Base-by-base conservation (phyloP, 2,329 filamentous ascomycete genomes). In the Ceratocystis smalleyi region DNA sequence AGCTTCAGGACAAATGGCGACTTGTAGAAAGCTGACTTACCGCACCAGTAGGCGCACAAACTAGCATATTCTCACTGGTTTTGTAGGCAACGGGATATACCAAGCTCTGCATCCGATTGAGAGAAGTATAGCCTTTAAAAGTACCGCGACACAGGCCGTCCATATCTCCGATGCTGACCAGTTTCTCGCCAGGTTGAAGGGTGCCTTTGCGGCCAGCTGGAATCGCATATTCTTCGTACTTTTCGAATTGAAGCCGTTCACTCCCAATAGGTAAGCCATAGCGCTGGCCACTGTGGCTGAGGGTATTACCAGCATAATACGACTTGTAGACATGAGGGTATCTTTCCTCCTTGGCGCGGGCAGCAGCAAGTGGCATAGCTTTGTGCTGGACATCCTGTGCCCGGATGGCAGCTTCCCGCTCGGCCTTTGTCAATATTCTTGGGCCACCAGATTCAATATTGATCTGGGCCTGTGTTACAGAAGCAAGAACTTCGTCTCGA, bases 21-120 rank as follows among this genome's bases (percentile, higher is more conserved):
- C 35, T 51, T 22, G n/a, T 4, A 6, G 2, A 17, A 8, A 3
- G 24, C 24, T 17, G n/a, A 78, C 82, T 76, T 73, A 82, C 81
- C 67, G 91, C 91, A 83, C 94, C 94, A 63, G 94, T 99, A 3
- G 94, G 94, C 24, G 94, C 94, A 74, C 94, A 99, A 66, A 99
- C 95, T 62, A 99, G 83, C 92, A 99, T 96, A 69, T 99, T 99
- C 75, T 99, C 94, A 71, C 85, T 96, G 1, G 90, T 96, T 73
- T 87, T 89, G 76, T 99, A 97, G 0, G 91, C 94, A 4, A 99
- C 89, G 0, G 91, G 91, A 70, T 96, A 96, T 0, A 97, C 89
- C 59, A 99, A 79, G 73, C 91, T 97, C 76, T 99, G 94, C 95
- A 99, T 99, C 32, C 95, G 87, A 71, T 99, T 99, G 66, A 99